Evolutionary conservation across 2,329 filamentous ascomycete species (phyloP), one percentile per base, ranked within the genome.

Genomic region (Penicillium sp.): DNA sequence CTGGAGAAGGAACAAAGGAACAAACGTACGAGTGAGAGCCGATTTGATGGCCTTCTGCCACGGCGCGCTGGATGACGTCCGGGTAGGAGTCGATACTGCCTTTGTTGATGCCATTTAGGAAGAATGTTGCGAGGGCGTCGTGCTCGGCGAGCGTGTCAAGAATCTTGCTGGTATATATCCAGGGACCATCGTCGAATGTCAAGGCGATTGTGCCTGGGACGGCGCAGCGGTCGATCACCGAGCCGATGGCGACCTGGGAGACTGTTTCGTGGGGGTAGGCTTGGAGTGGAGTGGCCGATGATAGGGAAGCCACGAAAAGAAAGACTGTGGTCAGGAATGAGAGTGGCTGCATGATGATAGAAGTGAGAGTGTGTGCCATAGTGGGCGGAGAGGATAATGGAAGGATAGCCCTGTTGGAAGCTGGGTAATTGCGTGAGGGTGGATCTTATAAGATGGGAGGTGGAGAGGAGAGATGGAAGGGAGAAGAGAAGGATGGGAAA

Each of bases 171-270:
- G 84, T 87, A 67, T 83, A 85, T 27, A 76, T 69, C 60, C 78
- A 82, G 12, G 84, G 85, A 0, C 85, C 85, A 60, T 87, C 85
- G 56, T 88, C 85, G 59, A 82, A 87, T 7, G 84, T 87, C 17
- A 88, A 66, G 10, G 85, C 85, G 55, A 88, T 79, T 15, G 80
- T 80, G 34, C 82, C 81, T 2, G 78, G 72, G 2, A 73, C 69
- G 13, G 56, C 61, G 56, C 75, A 76, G 29, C 63, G 61, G 24
- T 62, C 62, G 51, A 75, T 66, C 27, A 84, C 65, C 2, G 74
- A 76, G 26, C 81, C 82, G 49, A 64, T 58, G 10, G 67, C 61
- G 13, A 70, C 52, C 2, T 30, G 6, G 13, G 56, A 53, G n/a
- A 20, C 15, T 30, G 18, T 12, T 39, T 46, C 40, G 24, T 34